phyloP scores from a whole-genome alignment of 352 stramenopile genomes.

The Thalassiosira hispida region DNA sequence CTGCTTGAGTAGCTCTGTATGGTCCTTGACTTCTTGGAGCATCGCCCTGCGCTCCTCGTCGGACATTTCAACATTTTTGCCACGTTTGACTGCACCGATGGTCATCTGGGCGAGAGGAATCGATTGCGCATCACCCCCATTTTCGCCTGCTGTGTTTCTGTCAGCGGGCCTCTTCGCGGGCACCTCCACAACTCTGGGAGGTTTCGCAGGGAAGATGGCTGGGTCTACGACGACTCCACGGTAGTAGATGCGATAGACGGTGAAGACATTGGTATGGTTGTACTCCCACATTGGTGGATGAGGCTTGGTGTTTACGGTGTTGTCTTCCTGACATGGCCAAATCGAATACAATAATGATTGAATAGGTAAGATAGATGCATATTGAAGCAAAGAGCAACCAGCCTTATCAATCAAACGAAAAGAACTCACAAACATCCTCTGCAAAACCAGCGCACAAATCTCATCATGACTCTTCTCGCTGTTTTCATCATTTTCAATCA shows the following conservation, averaged over 20 bases:
- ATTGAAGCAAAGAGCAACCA: neutral
- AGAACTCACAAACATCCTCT: constrained; percentile 56
- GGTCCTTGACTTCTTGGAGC: constrained; percentile 64
- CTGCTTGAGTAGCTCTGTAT: constrained; percentile 67
- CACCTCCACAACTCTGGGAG: constrained; percentile 41
- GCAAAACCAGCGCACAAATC: constrained; percentile 48
- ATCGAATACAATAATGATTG: too few species aligned
- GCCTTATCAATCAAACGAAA: constrained; percentile 1
- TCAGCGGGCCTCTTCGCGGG: constrained; percentile 16
- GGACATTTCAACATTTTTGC: constrained; percentile 15
- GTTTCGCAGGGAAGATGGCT: constrained; percentile 41
- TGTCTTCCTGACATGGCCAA: constrained; percentile 21
- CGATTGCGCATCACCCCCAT: neutral
- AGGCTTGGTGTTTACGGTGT: neutral
- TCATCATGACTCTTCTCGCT: constrained; percentile 48
- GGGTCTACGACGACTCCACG: constrained; percentile 34
- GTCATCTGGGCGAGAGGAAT: constrained; percentile 6
- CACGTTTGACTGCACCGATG: neutral
- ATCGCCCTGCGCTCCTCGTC: constrained; percentile 34
- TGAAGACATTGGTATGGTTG: constrained; percentile 59
- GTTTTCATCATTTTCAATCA: constrained; percentile 48
- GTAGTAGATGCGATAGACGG: constrained; percentile 67
- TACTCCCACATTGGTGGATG: constrained; percentile 43
- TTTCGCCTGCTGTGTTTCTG: neutral
- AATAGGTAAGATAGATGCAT: neutral